Evolutionary conservation across 305 asterid species (phyloP).

Genomic region (Solanum hybrid): DNA sequence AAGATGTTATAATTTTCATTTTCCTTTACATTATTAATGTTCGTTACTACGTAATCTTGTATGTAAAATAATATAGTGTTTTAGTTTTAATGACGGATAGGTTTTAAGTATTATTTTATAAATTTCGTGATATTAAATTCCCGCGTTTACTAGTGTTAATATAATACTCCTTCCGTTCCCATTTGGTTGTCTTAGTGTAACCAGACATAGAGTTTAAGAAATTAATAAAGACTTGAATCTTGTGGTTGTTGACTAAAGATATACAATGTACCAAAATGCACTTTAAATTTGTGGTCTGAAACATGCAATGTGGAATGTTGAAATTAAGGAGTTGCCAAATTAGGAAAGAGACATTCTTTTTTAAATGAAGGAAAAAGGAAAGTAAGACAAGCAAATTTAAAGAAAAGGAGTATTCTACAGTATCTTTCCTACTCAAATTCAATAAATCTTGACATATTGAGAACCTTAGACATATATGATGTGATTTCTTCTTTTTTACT

Average conservation of each 20-base stretch:
- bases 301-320: background rate
- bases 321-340: background rate
- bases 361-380: background rate
- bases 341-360: background rate
- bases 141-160: background rate
- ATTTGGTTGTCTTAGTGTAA: background rate
- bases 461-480: background rate
- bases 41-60: background rate
- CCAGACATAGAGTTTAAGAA: background rate
- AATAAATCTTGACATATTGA: background rate
- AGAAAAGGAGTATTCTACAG: background rate
- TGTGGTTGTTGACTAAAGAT: background rate
- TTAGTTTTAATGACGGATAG: background rate
- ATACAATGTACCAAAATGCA: background rate
- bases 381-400: background rate
- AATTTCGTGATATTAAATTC: background rate
- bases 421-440: background rate
- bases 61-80: background rate
- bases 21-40: too few species aligned
- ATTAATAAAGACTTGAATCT: background rate
- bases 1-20: too few species aligned
- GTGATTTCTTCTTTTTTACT: background rate
- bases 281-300: background rate
- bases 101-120: background rate
- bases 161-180: background rate